Evolutionary conservation across 352 stramenopile genomes (phyloP).

Genomic region (Thalassiosira hispida): DNA sequence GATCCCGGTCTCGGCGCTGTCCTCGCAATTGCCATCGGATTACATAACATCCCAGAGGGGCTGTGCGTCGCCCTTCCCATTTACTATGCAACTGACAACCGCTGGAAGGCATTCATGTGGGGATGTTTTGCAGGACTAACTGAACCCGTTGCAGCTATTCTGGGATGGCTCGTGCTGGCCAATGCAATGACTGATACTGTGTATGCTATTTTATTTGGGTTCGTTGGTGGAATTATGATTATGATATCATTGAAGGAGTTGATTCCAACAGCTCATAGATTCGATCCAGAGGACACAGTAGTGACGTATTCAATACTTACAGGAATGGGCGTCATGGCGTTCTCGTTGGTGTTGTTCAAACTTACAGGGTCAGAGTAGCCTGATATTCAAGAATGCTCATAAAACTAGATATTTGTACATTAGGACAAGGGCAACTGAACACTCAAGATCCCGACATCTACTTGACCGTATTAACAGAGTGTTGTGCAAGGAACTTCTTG

Average conservation of each 20-base stretch:
- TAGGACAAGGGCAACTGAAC: too few species aligned
- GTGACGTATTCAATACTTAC: conserved; percentile 87
- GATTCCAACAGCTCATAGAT: conserved; percentile 91
- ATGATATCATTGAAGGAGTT: conserved; percentile 92
- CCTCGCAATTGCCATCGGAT: conserved; percentile 92
- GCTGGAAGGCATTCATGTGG: conserved; percentile 94
- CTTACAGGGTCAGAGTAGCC: too few species aligned
- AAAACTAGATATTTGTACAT: too few species aligned
- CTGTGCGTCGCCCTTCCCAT: conserved; percentile 94
- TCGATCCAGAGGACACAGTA: conserved; percentile 88
- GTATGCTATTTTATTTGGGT: conserved; percentile 91
- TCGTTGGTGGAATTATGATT: conserved; percentile 94
- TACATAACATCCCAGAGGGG: conserved; percentile 97
- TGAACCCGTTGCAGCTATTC: conserved; percentile 89
- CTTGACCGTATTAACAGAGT: too few species aligned
- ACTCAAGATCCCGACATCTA: too few species aligned
- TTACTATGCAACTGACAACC: conserved; percentile 95
- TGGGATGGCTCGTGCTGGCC: conserved; percentile 90
- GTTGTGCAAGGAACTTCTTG: too few species aligned
- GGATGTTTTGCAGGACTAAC: conserved; percentile 89
- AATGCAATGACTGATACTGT: conserved; percentile 83
- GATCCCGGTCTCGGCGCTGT: conserved; percentile 90
- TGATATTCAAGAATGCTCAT: too few species aligned
- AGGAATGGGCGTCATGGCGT: conserved; percentile 89
- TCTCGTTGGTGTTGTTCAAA: conserved; percentile 89